Percentiles rank a stretch among this genome's conserved stretches.
Conservation (phyloP, 352 stramenopile species). For the Phytophthora niederhauseri region DNA sequence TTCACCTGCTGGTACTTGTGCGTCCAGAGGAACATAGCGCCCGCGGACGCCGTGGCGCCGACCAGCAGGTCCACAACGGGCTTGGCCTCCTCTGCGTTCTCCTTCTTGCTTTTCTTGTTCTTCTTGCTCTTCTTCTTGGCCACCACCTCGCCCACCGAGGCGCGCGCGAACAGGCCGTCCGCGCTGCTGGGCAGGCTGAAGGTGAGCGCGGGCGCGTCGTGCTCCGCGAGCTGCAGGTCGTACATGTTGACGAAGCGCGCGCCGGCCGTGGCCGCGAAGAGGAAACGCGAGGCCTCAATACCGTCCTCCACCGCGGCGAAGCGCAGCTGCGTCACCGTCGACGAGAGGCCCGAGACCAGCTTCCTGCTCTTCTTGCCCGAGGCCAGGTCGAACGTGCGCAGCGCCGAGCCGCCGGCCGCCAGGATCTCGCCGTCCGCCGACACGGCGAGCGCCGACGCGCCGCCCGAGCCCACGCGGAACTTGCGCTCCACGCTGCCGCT, state of each 20-base stretch:
- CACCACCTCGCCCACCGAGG: slow-evolving; percentile 26
- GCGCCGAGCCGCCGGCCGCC: slow-evolving; percentile 60
- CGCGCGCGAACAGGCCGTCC: slow-evolving; percentile 52
- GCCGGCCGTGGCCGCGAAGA: slow-evolving; percentile 73
- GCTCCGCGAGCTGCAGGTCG: slow-evolving; percentile 62
- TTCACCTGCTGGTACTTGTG: slow-evolving; percentile 67
- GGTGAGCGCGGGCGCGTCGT: slow-evolving; percentile 74
- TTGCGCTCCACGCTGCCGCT: slow-evolving; percentile 60
- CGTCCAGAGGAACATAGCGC: slow-evolving; percentile 74
- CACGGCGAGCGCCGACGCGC: slow-evolving; percentile 68
- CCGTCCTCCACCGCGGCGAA: slow-evolving; percentile 51
- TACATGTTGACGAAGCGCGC: slow-evolving; percentile 88
- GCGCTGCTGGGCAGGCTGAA: slow-evolving; percentile 76
- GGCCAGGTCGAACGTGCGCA: slow-evolving; percentile 78
- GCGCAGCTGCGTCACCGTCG: slow-evolving; percentile 67
- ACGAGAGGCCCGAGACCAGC: slow-evolving; percentile 74
- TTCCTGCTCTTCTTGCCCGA: slow-evolving; percentile 85
- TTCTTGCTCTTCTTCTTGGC: slow-evolving; percentile 66
- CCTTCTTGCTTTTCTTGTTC: slow-evolving; percentile 48
- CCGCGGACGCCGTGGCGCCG: slow-evolving; percentile 57
- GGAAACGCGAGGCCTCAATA: slow-evolving; percentile 54
- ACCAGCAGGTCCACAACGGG: slow-evolving; percentile 59
- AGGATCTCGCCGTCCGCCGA: slow-evolving; percentile 69
- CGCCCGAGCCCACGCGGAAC: slow-evolving; percentile 64
- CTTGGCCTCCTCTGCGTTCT: slow-evolving; percentile 22